Evolutionary conservation across 164 flowering plant species (phyloP), one percentile per base, ranked within the genome.

Genomic region (Magnolia officinalis): DNA sequence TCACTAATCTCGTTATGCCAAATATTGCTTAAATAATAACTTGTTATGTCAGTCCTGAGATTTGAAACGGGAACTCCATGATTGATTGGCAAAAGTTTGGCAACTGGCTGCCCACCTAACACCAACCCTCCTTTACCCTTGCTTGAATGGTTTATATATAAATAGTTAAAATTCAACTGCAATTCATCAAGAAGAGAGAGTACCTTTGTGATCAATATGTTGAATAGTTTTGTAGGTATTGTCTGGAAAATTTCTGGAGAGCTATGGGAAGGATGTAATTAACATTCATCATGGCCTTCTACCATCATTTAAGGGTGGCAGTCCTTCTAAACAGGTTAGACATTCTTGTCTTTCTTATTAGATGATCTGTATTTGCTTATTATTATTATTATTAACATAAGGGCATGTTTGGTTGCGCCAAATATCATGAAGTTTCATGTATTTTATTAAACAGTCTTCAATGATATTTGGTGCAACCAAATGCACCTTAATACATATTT

Each of bases 231-330:
- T 81, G 84, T 89, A 93, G 98, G 18, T 92, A 81, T 76, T 95
- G 78, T 92, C 98, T 50, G 89, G 90, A 49, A 78, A 83, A 9
- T 93, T 95, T 76, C 81, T 93, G 78, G 86, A 79, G 78, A 82
- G 82, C 67, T 93, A 95, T 67, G 91, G 95, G 63, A 93, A 88
- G 82, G 98, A 95, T 82, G 37, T 92, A 72, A 95, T 93, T 55
- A 95, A 95, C 78, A 95, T 95, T 80, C 99, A 95, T 76, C 98
- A 93, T 83, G 98, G 98, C 23, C 96, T 93, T 76, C 83, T 95
- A 80, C 98, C 98, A 63, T 95, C 98, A 78, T 95, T 95, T 80
- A 93, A 95, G 88, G 98, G 98, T 80, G 97, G 98, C 29, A 74
- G 84, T 81, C 98, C 98, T 74, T 86, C 91, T 67, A 92, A 81